A percentile compares a stretch with the other conserved stretches of the same genome.
These are phyloP conservation scores for Tulasnella sp. DNA, from an alignment of 768 basidiomycete genomes.

Conservation along the genomic window DNA sequence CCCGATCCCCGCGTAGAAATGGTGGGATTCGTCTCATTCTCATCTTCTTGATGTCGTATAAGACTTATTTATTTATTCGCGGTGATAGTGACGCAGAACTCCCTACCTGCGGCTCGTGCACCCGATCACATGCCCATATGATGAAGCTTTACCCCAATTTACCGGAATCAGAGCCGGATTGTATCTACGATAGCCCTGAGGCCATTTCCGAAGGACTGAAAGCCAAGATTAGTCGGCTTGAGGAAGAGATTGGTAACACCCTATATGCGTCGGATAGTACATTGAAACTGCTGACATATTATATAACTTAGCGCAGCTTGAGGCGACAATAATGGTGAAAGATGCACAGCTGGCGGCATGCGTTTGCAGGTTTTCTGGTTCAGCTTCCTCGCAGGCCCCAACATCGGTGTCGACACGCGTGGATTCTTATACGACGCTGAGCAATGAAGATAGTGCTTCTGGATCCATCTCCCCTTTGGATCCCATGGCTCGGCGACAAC, in stretches of 20 bases:
- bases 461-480: constrained; percentile 14
- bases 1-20: not conserved
- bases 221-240: not conserved
- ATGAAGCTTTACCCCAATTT: constrained; percentile 1
- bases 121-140: constrained; percentile 10
- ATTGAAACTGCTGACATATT: not conserved
- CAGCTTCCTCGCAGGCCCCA: not conserved
- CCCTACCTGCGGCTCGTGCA: constrained; percentile 10
- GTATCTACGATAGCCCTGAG: constrained; percentile 10
- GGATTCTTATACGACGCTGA: too few species aligned
- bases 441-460: too few species aligned
- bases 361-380: not conserved
- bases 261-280: not conserved
- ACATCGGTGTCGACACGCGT: not conserved
- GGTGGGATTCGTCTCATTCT: not conserved
- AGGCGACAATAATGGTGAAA: not conserved
- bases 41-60: not conserved
- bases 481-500: too few species aligned
- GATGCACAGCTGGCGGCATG: not conserved
- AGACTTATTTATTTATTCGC: too few species aligned
- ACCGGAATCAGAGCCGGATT: constrained; percentile 1
- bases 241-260: not conserved
- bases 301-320: not conserved
- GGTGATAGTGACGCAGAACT: constrained; percentile 7
- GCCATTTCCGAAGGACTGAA: constrained; percentile 9